phyloP scores from a whole-genome alignment of 768 basidiomycete genomes.

The Suillus occidentalis region DNA sequence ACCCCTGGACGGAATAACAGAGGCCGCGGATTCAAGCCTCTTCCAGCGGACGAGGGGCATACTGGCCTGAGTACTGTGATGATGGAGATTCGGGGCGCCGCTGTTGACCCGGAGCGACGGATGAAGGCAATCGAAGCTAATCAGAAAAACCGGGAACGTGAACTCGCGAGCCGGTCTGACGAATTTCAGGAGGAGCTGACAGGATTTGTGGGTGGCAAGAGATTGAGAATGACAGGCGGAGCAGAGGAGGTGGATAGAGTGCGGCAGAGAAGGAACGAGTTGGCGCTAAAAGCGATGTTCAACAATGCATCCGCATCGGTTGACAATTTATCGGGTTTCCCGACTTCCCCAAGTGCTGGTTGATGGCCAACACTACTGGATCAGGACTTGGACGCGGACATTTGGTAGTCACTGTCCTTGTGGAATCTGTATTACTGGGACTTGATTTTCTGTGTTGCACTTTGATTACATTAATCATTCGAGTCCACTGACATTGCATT shows the following conservation, averaged over 20 bases:
- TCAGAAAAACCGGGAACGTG: slow-evolving; percentile 76
- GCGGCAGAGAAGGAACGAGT: slow-evolving; percentile 79
- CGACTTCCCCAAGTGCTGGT: background rate
- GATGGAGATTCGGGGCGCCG: slow-evolving; percentile 84
- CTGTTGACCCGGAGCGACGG: slow-evolving; percentile 78
- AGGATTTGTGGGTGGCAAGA: slow-evolving; percentile 86
- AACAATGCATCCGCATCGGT: slow-evolving; percentile 20
- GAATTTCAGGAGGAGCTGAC: slow-evolving; percentile 82
- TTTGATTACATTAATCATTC: slow-evolving; percentile 1
- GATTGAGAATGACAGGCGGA: slow-evolving; percentile 93
- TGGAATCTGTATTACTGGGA: slow-evolving; percentile 1
- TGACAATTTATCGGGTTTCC: background rate
- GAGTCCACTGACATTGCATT: background rate
- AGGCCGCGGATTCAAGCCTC: slow-evolving; percentile 56
- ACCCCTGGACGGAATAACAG: slow-evolving; percentile 40
- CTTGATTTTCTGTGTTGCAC: background rate
- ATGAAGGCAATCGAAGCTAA: slow-evolving; percentile 92
- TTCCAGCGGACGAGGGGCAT: slow-evolving; percentile 65
- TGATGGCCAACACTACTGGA: background rate
- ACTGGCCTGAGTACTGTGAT: slow-evolving; percentile 75
- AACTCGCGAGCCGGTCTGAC: slow-evolving; percentile 70
- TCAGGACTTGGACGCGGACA: background rate
- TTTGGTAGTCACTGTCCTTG: background rate
- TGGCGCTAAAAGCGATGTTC: slow-evolving; percentile 91
- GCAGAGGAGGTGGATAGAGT: slow-evolving; percentile 89